Evolutionary conservation across 352 stramenopile genomes (phyloP).

Genomic region (Phytopythium boreale): DNA sequence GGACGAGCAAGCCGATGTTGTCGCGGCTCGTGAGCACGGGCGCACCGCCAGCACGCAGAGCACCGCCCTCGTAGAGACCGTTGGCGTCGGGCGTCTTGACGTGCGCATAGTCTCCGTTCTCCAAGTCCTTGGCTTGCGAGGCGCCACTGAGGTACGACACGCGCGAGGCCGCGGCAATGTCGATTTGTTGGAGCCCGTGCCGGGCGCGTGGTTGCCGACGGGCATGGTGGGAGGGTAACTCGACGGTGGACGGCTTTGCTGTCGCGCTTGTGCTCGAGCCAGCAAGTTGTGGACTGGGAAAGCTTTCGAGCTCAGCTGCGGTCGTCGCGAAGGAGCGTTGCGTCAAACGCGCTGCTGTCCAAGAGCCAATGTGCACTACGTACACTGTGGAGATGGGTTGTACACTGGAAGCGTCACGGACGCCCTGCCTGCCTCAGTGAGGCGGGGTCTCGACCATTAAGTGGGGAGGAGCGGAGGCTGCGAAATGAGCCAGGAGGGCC

Average conservation of each 20-base stretch:
- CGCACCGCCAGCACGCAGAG: constrained; percentile 33
- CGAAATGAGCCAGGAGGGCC: background rate
- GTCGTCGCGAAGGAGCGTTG: background rate
- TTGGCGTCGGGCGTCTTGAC: constrained; percentile 27
- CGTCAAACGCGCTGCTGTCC: background rate
- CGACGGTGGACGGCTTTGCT: background rate
- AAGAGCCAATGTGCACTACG: too few relatives aligned
- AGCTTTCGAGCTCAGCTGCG: background rate
- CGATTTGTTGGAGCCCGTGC: constrained; percentile 22
- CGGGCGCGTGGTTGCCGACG: constrained; percentile 16
- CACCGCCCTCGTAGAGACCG: constrained; percentile 30
- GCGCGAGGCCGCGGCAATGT: constrained; percentile 21
- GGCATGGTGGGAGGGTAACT: constrained; percentile 3
- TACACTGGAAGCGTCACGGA: background rate
- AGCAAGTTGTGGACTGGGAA: background rate
- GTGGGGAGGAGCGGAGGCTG: background rate
- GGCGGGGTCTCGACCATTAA: too few relatives aligned
- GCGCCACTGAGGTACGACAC: constrained; percentile 32
- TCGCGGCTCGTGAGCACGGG: constrained; percentile 28
- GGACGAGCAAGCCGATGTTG: constrained; percentile 36
- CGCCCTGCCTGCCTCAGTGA: background rate
- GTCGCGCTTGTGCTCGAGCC: background rate
- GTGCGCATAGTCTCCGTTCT: constrained; percentile 22
- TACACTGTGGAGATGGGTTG: too few relatives aligned
- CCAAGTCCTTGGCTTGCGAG: constrained; percentile 15